Percentiles rank a stretch among this genome's conserved stretches.
phyloP scores from a whole-genome alignment of 495 filamentous ascomycete genomes.

The Neurospora intermedia region DNA sequence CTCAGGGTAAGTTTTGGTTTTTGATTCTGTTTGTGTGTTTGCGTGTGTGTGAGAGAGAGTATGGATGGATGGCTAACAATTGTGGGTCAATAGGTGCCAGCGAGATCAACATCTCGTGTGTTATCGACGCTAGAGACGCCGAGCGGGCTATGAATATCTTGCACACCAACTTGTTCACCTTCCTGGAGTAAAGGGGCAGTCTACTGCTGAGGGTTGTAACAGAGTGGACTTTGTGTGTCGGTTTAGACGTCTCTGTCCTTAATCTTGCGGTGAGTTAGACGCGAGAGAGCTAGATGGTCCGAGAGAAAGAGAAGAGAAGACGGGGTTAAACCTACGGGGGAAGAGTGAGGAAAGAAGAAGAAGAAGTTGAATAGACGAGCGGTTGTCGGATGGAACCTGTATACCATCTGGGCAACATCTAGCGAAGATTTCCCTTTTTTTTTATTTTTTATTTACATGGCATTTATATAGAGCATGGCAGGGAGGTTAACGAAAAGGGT shows the following conservation, averaged over 20 bases:
- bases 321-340: neutral
- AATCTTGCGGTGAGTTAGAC: neutral
- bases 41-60: neutral
- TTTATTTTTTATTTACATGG: neutral
- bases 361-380: neutral
- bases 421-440: neutral
- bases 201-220: neutral
- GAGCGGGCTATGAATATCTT: constrained; percentile 88
- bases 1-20: constrained; percentile 57
- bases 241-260: neutral
- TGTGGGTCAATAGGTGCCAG: constrained; percentile 56
- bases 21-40: neutral
- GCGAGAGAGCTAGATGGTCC: no score
- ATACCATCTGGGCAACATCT: neutral
- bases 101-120: constrained; percentile 97
- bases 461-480: neutral
- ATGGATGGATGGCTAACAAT: neutral
- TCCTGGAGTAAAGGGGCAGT: constrained; percentile 31
- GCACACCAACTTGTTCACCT: constrained; percentile 81
- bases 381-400: neutral
- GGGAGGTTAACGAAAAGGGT: neutral
- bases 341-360: neutral
- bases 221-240: neutral
- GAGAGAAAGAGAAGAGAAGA: neutral
- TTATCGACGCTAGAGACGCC: constrained; percentile 83